Conservation (phyloP, 805 yeast genomes). For the Yamadazyma tumulicola region DNA sequence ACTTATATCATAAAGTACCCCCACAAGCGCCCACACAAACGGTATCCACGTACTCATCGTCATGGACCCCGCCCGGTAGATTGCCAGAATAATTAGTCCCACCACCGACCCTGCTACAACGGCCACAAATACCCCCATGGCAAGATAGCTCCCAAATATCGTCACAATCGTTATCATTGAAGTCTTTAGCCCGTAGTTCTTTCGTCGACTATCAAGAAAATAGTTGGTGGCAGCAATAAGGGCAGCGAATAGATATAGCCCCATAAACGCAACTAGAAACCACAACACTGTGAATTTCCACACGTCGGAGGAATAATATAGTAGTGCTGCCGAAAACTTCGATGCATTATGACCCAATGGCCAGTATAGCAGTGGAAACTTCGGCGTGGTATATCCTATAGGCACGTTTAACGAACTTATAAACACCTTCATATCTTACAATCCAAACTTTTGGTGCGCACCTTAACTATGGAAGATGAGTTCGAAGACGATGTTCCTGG, state of each 20-base stretch:
- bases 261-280: slow-evolving; percentile 67
- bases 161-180: not conserved
- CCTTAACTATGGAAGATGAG: too few relatives aligned
- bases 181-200: not conserved
- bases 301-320: slow-evolving; percentile 68
- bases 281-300: slow-evolving; percentile 83
- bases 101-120: slow-evolving; percentile 69
- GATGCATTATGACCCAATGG: slow-evolving; percentile 47
- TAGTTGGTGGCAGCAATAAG: slow-evolving; percentile 44
- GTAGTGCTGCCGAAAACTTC: slow-evolving; percentile 46
- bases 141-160: slow-evolving; percentile 34
- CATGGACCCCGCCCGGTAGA: slow-evolving; percentile 76
- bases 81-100: slow-evolving; percentile 70
- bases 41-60: slow-evolving; percentile 97
- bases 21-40: slow-evolving; percentile 70
- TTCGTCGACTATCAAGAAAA: slow-evolving; percentile 10
- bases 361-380: slow-evolving; percentile 78
- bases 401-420: slow-evolving; percentile 55
- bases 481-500: slow-evolving; percentile 12
- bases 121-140: slow-evolving; percentile 62
- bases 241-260: slow-evolving; percentile 65
- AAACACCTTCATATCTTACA: slow-evolving; percentile 22
- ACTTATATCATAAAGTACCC: slow-evolving; percentile 62
- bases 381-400: slow-evolving; percentile 75
- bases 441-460: too few relatives aligned